Conservation (phyloP, 495 filamentous ascomycete species). For the Aspergillus kassunensis region DNA sequence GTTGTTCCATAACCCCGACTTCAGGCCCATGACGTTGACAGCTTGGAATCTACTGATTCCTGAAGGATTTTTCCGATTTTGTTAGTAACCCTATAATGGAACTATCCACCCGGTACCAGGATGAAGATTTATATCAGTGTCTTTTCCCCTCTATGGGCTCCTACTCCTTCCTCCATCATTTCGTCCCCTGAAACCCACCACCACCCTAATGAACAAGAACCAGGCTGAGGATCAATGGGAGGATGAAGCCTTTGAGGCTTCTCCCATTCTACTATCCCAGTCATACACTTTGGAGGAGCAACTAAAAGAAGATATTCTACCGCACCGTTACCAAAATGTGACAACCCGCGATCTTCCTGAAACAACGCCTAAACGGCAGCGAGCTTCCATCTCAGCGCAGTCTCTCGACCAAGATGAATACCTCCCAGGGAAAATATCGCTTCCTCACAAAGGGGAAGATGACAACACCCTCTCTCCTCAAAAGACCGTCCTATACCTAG, state of each 20-base stretch:
- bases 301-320: constrained; percentile 9
- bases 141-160: neutral
- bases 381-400: constrained; percentile 10
- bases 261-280: constrained; percentile 1
- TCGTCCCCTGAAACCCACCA: neutral
- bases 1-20: neutral
- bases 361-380: constrained; percentile 6
- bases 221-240: neutral
- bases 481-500: constrained; percentile 78
- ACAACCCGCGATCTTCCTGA: constrained; percentile 7
- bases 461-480: constrained; percentile 13
- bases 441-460: constrained; percentile 14
- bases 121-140: neutral
- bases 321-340: neutral
- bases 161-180: neutral
- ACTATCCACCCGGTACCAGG: neutral
- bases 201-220: neutral
- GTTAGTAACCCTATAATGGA: no score
- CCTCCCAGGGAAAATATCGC: constrained; percentile 24
- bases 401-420: constrained; percentile 16
- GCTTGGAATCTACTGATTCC: no score
- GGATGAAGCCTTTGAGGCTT: neutral
- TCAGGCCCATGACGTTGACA: no score
- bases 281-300: constrained; percentile 8
- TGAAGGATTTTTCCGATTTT: no score